phyloP scores from a whole-genome alignment of 768 basidiomycete species.

The Lactifluus echinatus region DNA sequence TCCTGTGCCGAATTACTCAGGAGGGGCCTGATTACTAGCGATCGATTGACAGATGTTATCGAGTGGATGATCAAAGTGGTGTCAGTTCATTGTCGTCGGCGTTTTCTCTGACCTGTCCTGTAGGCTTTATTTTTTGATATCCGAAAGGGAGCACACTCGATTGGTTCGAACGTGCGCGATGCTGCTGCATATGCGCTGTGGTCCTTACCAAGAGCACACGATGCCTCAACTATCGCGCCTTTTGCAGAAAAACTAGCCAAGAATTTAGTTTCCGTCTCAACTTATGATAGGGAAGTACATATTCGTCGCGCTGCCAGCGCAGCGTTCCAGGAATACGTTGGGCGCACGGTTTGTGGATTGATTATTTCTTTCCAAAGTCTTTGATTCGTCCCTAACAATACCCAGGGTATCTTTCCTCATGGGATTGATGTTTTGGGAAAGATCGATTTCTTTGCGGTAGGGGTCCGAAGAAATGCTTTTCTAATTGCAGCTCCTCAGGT shows the following conservation, averaged over 20 bases:
- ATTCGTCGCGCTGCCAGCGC: conserved; percentile 95
- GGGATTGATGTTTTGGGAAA: conserved; percentile 89
- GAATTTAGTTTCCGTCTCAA: conserved; percentile 64
- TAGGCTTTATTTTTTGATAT: conserved; percentile 92
- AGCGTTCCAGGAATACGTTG: conserved; percentile 95
- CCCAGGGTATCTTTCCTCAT: conserved; percentile 80
- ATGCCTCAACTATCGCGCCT: conserved; percentile 46
- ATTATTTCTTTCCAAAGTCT: not conserved
- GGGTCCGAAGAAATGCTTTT: conserved; percentile 77
- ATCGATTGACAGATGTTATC: conserved; percentile 54
- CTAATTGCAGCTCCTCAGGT: conserved; percentile 79
- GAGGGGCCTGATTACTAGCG: conserved; percentile 55
- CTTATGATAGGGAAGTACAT: conserved; percentile 90
- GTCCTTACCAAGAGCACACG: conserved; percentile 81
- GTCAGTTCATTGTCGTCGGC: not conserved
- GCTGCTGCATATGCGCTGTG: conserved; percentile 91
- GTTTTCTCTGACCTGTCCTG: conserved; percentile 8
- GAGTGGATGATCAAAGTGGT: conserved; percentile 75
- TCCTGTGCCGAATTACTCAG: conserved; percentile 91
- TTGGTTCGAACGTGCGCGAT: conserved; percentile 92
- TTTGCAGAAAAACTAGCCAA: conserved; percentile 60
- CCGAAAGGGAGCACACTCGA: conserved; percentile 83
- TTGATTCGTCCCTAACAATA: conserved; percentile 13
- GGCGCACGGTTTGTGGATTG: conserved; percentile 64
- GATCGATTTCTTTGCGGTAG: conserved; percentile 93